A percentile compares a stretch with the other conserved stretches of the same genome.
Conservation (phyloP, 2,329 filamentous ascomycete genomes). For the Ophiostoma himal-ulmi region DNA sequence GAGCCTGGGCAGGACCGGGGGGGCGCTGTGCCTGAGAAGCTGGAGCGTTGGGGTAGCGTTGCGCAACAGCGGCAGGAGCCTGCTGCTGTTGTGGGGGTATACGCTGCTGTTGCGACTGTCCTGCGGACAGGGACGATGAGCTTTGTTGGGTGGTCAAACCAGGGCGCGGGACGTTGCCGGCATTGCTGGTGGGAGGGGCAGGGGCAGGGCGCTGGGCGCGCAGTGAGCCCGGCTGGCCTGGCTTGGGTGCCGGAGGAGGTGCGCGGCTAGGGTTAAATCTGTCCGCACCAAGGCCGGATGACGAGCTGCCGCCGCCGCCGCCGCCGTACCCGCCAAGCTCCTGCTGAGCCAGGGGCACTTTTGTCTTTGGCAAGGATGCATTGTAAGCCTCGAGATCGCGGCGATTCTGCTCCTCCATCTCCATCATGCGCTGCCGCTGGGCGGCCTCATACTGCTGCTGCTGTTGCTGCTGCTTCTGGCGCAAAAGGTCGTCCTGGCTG, state of each 20-base stretch:
- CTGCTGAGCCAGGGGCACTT: slow-evolving; percentile 76
- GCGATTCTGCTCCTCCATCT: slow-evolving; percentile 60
- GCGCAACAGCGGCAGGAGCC: slow-evolving; percentile 38
- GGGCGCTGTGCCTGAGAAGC: slow-evolving; percentile 26
- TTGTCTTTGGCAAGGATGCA: slow-evolving; percentile 76
- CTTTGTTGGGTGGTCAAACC: slow-evolving; percentile 33
- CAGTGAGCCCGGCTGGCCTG: slow-evolving; percentile 50
- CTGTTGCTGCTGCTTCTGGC: slow-evolving; percentile 48
- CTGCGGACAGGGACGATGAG: slow-evolving; percentile 25
- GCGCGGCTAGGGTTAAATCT: slow-evolving; percentile 82
- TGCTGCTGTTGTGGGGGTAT: slow-evolving; percentile 45
- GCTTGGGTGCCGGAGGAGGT: slow-evolving; percentile 71
- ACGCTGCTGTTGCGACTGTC: slow-evolving; percentile 34
- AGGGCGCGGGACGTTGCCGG: slow-evolving; percentile 36
- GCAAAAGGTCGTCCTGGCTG: slow-evolving; percentile 49
- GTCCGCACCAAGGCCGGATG: slow-evolving; percentile 38
- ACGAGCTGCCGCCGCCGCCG: slow-evolving; percentile 45
- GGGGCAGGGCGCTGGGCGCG: slow-evolving; percentile 77
- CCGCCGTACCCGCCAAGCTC: slow-evolving; percentile 71
- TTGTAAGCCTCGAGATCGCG: slow-evolving; percentile 85
- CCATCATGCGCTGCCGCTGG: slow-evolving; percentile 49
- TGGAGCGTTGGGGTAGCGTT: slow-evolving; percentile 56
- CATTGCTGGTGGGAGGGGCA: slow-evolving; percentile 49
- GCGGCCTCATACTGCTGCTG: slow-evolving; percentile 51
- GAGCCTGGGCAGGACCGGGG: slow-evolving; percentile 45